Evolutionary conservation across 1,139 yeast genomes (phyloP).

Genomic region (Pichia sp.): DNA sequence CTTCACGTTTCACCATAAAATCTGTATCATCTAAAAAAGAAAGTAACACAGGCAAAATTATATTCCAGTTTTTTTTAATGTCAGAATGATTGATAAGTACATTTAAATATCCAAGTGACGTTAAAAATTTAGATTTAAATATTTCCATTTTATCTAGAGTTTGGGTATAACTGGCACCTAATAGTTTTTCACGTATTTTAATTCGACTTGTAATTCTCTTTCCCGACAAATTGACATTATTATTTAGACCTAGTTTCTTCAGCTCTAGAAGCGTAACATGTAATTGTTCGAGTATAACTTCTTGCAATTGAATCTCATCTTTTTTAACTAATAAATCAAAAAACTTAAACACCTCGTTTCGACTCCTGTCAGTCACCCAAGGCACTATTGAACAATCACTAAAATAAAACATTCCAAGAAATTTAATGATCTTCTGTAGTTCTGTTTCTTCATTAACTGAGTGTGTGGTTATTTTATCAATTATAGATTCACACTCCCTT

Average conservation of each 20-base stretch:
- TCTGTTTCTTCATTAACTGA: neutral
- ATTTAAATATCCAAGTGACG: conserved; percentile 16
- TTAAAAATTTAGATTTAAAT: conserved; percentile 18
- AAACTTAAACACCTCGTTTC: neutral
- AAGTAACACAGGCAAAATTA: conserved; percentile 23
- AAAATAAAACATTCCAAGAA: conserved; percentile 6
- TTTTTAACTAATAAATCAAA: neutral
- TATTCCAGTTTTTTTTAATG: conserved; percentile 23
- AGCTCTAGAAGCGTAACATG: neutral
- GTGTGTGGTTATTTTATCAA: neutral
- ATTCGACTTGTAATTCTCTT: conserved; percentile 5
- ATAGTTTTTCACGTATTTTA: conserved; percentile 14
- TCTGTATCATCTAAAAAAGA: conserved; percentile 27
- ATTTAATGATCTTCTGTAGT: neutral
- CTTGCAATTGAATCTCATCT: neutral
- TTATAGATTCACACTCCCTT: neutral
- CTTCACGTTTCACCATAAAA: conserved; percentile 20
- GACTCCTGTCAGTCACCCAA: conserved; percentile 2
- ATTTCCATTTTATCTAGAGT: conserved; percentile 17
- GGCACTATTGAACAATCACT: conserved; percentile 8
- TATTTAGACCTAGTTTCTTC: neutral
- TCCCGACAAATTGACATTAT: conserved; percentile 12
- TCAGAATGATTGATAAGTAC: conserved; percentile 12
- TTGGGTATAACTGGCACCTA: conserved; percentile 18
- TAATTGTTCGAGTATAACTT: neutral